Evolutionary conservation across 1,139 yeast genomes (phyloP).

Genomic region (Scheffersomyces parashehatae): DNA sequence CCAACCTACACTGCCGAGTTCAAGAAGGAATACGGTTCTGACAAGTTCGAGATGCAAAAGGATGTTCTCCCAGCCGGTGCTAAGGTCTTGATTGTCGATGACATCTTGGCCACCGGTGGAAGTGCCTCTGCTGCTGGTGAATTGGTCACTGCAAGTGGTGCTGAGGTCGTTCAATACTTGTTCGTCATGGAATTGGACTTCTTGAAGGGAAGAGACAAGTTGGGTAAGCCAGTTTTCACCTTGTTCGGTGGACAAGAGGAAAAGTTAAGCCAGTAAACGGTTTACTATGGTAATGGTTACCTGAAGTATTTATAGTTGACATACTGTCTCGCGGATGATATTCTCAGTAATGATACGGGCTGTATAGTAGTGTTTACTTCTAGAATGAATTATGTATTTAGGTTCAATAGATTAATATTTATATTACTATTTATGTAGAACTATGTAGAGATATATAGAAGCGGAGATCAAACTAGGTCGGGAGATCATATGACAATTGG

Average conservation of each 20-base stretch:
- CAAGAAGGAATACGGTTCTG: slow-evolving; percentile 90
- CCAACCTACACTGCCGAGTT: slow-evolving; percentile 70
- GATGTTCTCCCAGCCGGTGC: slow-evolving; percentile 81
- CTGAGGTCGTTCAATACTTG: slow-evolving; percentile 72
- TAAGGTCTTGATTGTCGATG: slow-evolving; percentile 85
- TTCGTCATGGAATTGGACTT: slow-evolving; percentile 94
- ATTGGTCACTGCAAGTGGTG: slow-evolving; percentile 56
- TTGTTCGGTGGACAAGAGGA: slow-evolving; percentile 81
- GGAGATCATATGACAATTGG: no score
- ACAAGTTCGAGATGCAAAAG: slow-evolving; percentile 84
- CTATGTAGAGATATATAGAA: no score
- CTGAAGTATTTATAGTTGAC: no score
- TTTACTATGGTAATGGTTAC: not conserved
- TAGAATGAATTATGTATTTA: no score
- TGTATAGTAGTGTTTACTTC: no score
- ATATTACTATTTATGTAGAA: no score
- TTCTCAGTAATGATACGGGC: no score
- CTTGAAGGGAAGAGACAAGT: slow-evolving; percentile 88
- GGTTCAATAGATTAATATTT: no score
- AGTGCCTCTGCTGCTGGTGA: slow-evolving; percentile 94
- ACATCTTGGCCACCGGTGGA: slow-evolving; percentile 97
- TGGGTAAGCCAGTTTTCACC: slow-evolving; percentile 84
- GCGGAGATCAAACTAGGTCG: no score
- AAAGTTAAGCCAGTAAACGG: slow-evolving; percentile 18
- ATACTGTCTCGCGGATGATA: no score